phyloP scores from a whole-genome alignment of 73 alveolate genomes.

The Blepharisma japonicum region DNA sequence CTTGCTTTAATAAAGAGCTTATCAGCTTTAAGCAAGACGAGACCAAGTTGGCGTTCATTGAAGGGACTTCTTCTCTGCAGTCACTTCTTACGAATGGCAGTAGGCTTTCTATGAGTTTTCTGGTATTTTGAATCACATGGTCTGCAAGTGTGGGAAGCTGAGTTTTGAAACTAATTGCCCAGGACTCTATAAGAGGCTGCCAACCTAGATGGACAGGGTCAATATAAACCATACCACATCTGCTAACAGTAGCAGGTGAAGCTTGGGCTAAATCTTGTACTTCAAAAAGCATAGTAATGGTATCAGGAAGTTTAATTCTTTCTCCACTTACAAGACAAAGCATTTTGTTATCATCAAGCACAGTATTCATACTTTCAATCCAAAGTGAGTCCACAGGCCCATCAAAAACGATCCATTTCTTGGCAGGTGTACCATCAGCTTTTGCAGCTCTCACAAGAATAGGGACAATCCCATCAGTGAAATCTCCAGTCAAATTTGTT shows the following conservation, averaged over 20 bases:
- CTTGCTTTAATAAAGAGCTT: conserved; percentile 82
- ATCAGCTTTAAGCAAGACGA: conserved; percentile 88
- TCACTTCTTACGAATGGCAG: conserved; percentile 89
- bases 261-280: conserved; percentile 99
- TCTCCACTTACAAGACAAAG: conserved; percentile 97
- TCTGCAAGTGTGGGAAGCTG: conserved; percentile 53
- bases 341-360: conserved; percentile 99
- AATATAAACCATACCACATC: conserved; percentile 99
- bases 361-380: conserved; percentile 99
- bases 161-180: conserved; percentile 82
- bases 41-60: conserved; percentile 86
- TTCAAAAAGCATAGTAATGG: conserved; percentile 99
- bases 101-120: conserved; percentile 52
- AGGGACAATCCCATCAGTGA: conserved; percentile 99
- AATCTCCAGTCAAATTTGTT: conserved; percentile 86
- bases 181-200: conserved; percentile 88
- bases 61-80: conserved; percentile 91
- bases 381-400: conserved; percentile 92
- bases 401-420: conserved; percentile 94
- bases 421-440: conserved; percentile 92
- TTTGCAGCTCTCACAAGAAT: conserved; percentile 97
- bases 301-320: conserved; percentile 97
- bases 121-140: conserved; percentile 52
- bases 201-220: conserved; percentile 99
- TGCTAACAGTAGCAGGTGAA: conserved; percentile 99